phyloP scores from a whole-genome alignment of 805 yeast genomes.

The Scheffersomyces coipomensis region DNA sequence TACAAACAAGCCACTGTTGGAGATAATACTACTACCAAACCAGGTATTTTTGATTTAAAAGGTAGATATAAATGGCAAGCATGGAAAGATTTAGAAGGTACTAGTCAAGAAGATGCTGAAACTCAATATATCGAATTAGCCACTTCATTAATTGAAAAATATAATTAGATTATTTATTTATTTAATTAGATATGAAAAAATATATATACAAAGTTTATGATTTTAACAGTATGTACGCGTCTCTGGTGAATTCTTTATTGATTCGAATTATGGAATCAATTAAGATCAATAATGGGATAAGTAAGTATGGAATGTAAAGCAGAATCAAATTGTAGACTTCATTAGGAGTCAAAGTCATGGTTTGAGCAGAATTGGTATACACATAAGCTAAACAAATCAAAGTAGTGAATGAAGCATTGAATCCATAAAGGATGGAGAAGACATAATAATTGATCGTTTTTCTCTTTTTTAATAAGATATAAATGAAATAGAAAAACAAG shows the following conservation, averaged over 20 bases:
- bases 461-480: conserved; percentile 9
- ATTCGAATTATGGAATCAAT: conserved; percentile 38
- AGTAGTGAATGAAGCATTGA: conserved; percentile 82
- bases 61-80: conserved; percentile 98
- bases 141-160: conserved; percentile 55
- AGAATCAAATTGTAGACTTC: conserved; percentile 46
- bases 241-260: not conserved
- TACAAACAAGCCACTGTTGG: conserved; percentile 98
- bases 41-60: conserved; percentile 89
- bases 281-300: conserved; percentile 61
- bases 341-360: conserved; percentile 30
- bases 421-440: conserved; percentile 64
- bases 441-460: conserved; percentile 11
- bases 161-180: conserved; percentile 6
- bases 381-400: conserved; percentile 65
- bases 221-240: too few relatives aligned
- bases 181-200: too few relatives aligned
- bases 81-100: conserved; percentile 88
- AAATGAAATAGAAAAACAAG: conserved; percentile 54
- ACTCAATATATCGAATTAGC: conserved; percentile 68
- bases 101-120: conserved; percentile 88
- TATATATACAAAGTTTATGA: too few relatives aligned
- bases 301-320: conserved; percentile 68
- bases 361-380: conserved; percentile 23
- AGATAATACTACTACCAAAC: conserved; percentile 84